A percentile compares a stretch with the other conserved stretches of the same genome.
Evolutionary conservation across 148 eudicot genomes (phyloP).

Genomic region (Heliosperma pusillum): DNA sequence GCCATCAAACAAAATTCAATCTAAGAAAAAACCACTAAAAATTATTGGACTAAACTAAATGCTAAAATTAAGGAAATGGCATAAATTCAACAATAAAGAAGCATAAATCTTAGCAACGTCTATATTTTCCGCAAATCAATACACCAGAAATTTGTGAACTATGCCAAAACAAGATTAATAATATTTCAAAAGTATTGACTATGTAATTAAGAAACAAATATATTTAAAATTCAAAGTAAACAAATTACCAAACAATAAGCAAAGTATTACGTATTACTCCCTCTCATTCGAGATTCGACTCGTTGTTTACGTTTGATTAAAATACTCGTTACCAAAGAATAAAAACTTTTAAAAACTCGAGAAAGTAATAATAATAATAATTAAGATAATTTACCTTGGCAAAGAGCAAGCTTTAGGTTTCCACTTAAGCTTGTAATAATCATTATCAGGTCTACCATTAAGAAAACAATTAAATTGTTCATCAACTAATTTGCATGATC

Average conservation of each 20-base stretch:
- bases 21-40: too few species aligned
- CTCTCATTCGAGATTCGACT: too few species aligned
- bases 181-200: background rate
- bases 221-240: background rate
- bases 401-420: slow-evolving; percentile 60
- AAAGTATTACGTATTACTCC: too few species aligned
- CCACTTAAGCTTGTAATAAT: slow-evolving; percentile 53
- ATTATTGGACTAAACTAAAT: background rate
- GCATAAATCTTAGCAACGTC: background rate
- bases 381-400: slow-evolving; percentile 52
- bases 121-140: background rate
- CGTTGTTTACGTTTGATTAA: too few species aligned
- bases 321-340: too few species aligned
- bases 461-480: slow-evolving; percentile 63
- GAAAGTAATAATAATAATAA: too few species aligned
- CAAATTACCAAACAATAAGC: too few species aligned
- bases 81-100: background rate
- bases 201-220: background rate
- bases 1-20: background rate
- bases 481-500: slow-evolving; percentile 66
- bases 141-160: slow-evolving; percentile 6
- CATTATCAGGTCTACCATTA: slow-evolving; percentile 72
- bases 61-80: slow-evolving; percentile 4
- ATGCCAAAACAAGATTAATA: background rate
- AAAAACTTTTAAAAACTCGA: too few species aligned